A percentile compares a stretch with the other conserved stretches of the same genome.
phyloP scores from a whole-genome alignment of 176 grass and related monocot genomes.

The Raddia distichophylla region DNA sequence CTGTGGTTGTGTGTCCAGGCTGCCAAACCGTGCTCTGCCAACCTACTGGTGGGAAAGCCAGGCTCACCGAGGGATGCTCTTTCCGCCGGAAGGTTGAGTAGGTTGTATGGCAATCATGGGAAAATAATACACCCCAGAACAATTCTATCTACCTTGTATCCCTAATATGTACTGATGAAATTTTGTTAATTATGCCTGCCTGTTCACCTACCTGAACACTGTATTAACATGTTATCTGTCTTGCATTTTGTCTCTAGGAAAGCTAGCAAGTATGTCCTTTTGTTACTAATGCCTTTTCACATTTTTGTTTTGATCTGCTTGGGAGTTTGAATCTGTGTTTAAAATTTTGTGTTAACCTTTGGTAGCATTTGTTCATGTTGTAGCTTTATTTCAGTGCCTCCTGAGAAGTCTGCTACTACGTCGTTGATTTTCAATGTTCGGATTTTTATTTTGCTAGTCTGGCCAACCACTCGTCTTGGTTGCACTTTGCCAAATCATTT shows the following conservation, averaged over 20 bases:
- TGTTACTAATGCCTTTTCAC: not conserved
- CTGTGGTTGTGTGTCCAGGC: conserved; percentile 62
- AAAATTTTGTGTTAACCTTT: no score
- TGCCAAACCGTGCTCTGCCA: conserved; percentile 66
- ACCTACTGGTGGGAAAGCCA: conserved; percentile 62
- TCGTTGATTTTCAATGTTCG: no score
- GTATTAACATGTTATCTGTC: not conserved
- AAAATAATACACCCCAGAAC: not conserved
- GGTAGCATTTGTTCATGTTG: no score
- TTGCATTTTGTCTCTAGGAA: not conserved
- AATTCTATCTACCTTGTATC: not conserved
- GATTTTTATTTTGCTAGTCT: no score
- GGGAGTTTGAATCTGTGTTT: no score
- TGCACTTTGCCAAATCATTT: no score
- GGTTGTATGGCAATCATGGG: not conserved
- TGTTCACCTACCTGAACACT: not conserved
- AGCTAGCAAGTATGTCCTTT: not conserved
- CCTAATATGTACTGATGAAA: not conserved
- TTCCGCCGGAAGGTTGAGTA: conserved; percentile 65
- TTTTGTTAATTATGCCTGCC: conserved; percentile 20
- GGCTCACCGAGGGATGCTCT: conserved; percentile 67
- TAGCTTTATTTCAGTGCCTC: no score
- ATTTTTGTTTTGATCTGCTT: not conserved
- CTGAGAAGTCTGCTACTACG: no score
- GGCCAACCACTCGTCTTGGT: no score